Evolutionary conservation across 2,329 filamentous ascomycete species (phyloP).

Genomic region (Tolypocladium tropicale): DNA sequence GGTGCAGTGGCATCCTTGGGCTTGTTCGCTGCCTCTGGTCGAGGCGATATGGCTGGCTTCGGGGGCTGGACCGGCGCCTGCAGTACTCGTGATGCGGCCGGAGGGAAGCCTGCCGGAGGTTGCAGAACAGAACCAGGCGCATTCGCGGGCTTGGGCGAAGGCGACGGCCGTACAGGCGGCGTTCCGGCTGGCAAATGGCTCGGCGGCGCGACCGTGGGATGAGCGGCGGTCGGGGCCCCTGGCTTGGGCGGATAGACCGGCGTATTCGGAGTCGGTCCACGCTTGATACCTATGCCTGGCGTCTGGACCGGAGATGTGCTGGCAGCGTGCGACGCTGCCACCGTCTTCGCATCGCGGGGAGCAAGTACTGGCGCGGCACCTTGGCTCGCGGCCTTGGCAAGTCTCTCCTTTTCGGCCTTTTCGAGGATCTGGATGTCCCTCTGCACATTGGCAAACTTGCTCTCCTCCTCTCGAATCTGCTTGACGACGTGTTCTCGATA

Average conservation of each 20-base stretch:
- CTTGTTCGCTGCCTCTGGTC: slow-evolving; percentile 20
- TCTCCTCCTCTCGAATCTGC: slow-evolving; percentile 67
- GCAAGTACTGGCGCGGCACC: slow-evolving; percentile 20
- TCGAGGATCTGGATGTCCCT: slow-evolving; percentile 61
- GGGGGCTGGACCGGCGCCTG: slow-evolving; percentile 20
- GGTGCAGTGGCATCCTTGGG: slow-evolving; percentile 15
- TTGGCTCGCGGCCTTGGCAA: slow-evolving; percentile 25
- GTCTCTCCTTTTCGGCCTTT: slow-evolving; percentile 28
- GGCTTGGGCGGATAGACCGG: slow-evolving; percentile 25
- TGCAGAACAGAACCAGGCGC: slow-evolving; percentile 24
- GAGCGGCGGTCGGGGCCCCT: slow-evolving; percentile 9
- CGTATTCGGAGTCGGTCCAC: slow-evolving; percentile 19
- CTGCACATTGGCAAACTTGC: slow-evolving; percentile 50
- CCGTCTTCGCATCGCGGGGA: slow-evolving; percentile 20
- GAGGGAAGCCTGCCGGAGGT: slow-evolving; percentile 21
- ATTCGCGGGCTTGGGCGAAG: slow-evolving; percentile 19
- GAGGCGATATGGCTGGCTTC: slow-evolving; percentile 21
- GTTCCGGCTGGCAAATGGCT: slow-evolving; percentile 16
- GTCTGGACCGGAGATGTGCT: slow-evolving; percentile 12
- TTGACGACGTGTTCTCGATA: slow-evolving; percentile 62
- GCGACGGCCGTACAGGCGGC: slow-evolving; percentile 16
- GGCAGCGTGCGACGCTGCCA: slow-evolving; percentile 12
- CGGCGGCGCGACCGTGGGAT: slow-evolving; percentile 16
- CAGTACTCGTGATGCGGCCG: slow-evolving; percentile 18
- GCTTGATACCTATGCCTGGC: slow-evolving; percentile 12